Base-by-base conservation (phyloP, 805 yeast genomes). In the Nakazawaea ishiwadae region DNA sequence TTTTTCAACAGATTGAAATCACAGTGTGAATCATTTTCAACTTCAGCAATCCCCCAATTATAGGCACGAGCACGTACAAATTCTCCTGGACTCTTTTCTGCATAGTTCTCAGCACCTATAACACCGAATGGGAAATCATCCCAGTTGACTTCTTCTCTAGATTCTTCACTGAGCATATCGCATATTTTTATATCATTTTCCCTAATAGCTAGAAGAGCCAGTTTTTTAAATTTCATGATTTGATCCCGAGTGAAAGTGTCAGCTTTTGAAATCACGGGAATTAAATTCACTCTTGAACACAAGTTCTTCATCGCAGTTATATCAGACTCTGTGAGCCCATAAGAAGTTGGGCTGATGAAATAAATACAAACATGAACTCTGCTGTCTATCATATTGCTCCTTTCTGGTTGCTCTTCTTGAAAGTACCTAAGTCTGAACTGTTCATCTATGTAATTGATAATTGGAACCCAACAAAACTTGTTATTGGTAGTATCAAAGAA, bases 361-460 rank as follows among this genome's bases (percentile, higher is more conserved):
- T 88, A 91, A 34, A 91, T 59, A 57, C 96, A 88, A 27, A 81
- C 85, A 65, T 91, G 96, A 30, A 91, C 81, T 42, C 95, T 72
- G 49, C 73, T 64, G 55, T 90, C 96, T 10, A 54, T 51, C 43
- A 69, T 68, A 52, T 62, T 59, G 46, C 48, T 38, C 41, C 91
- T 73, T 48, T 71, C 61, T 11, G 90, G 90, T 59, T 83, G 90
- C 57, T 78, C 85, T 52, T 84, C 88, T 64, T 86, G 96, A 48
- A 77, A 77, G 72, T 75, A 79, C 62, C 65, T 74, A 17, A 34
- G 19, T 30, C 36, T 78, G 58, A 83, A 82, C 60, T 86, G 91
- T 49, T 82, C 85, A 58, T 90, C 96, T 47, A 91, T 75, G 52
- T 75, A 88, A 51, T 80, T 76, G 14, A 77, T 74, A 39, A 86